A percentile compares a stretch with the other conserved stretches of the same genome.
Evolutionary conservation across 768 basidiomycete genomes (phyloP).

Genomic region (Gymnopilus junonius): DNA sequence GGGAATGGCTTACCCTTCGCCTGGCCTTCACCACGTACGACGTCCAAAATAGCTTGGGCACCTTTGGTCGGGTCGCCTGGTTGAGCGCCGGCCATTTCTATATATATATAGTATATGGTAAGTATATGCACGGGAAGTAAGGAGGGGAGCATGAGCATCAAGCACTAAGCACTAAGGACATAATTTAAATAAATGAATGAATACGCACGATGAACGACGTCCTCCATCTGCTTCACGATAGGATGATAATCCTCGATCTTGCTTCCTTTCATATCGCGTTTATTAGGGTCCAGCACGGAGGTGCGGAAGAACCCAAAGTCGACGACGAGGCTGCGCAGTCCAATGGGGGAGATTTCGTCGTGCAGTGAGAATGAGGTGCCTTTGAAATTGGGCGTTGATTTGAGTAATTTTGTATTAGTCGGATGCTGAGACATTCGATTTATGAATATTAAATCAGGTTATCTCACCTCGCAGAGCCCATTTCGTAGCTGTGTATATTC

Average conservation of each 20-base stretch:
- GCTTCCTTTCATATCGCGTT: conserved; percentile 29
- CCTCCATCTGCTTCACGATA: conserved; percentile 27
- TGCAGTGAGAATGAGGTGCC: conserved; percentile 36
- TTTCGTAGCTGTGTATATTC: conserved; percentile 45
- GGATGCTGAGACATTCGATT: no score
- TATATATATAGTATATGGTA: no score
- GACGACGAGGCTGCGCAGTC: conserved; percentile 39
- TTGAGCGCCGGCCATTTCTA: conserved; percentile 39
- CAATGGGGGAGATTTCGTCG: conserved; percentile 41
- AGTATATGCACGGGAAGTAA: no score
- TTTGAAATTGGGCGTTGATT: conserved; percentile 1
- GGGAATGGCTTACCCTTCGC: conserved; percentile 37
- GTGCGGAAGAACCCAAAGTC: conserved; percentile 48
- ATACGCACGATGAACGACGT: conserved; percentile 27
- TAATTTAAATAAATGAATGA: no score
- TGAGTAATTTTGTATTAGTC: no score
- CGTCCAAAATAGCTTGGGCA: conserved; percentile 36
- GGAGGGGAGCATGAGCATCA: no score
- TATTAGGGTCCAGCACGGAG: conserved; percentile 30
- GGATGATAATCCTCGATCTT: conserved; percentile 39
- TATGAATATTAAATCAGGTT: no score
- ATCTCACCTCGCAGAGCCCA: conserved; percentile 38
- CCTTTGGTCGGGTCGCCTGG: conserved; percentile 42
- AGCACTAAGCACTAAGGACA: no score
- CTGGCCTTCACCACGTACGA: conserved; percentile 34